Evolutionary conservation across 768 basidiomycete genomes (phyloP), one percentile per base, ranked within the genome.

Genomic region (Chalciporus piperatus): DNA sequence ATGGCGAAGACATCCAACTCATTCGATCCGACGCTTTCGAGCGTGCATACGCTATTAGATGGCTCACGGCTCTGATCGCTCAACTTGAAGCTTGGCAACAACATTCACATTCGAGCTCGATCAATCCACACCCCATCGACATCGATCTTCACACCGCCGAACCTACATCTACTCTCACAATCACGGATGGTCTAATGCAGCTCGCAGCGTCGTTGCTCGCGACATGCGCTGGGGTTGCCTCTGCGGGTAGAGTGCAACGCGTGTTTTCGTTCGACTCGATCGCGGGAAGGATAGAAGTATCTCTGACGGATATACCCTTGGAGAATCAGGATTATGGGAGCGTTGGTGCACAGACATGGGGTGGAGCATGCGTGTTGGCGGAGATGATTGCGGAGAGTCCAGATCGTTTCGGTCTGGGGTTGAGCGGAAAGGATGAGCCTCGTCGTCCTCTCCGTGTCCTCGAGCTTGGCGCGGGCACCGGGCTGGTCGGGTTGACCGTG

Each of bases 281-380:
- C 33, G 27, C 12, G 7, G 59, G 58, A 40, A 37, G 51, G 41
- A 57, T 75, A 35, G 58, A 69, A 11, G 69, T 87, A 11, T 62
- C 72, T 46, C 59, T 94, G 44, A 82, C 74, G 27, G 92, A 93
- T 64, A 76, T 83, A 2, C 81, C 88, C 2, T 69, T 92, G 39
- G 78, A 84, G 45, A 84, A 88, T 49, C 70, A 76, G n/a, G 85
- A 89, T 57, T 85, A 82, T 55, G 70, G 73, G 12, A 87, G 83
- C 48, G 82, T 92, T 16, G 92, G 92, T 1, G 84, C 89, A 23
- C 92, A 93, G 70, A 94, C 91, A 0, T 95, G 92, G 92, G 91
- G 90, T 4, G 82, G 86, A 10, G 86, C 89, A 3, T 91, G 86
- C 57, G 80, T 94, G 7, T 75, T 95, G 49, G 81, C 90, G 0